Base-by-base conservation (phyloP, 1,284 basidiomycete genomes). In the Ceratobasidium sp. region DNA sequence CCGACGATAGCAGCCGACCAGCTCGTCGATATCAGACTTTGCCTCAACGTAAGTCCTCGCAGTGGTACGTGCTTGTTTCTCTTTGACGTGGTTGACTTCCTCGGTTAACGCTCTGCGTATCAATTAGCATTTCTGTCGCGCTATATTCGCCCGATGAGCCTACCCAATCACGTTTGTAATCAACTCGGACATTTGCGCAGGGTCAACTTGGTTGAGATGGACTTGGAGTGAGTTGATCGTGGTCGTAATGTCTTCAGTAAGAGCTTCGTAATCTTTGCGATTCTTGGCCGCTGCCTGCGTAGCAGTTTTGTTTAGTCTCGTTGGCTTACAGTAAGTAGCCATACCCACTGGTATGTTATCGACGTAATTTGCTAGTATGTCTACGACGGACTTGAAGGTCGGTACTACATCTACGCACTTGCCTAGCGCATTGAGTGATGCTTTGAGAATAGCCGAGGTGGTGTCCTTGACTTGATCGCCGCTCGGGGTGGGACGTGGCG, bases 291-390 rank as follows among this genome's bases (percentile, higher is more conserved):
- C 55, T 9, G 12, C 9, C 55, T 56, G n/a, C 2, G 20, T 28
- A 23, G 26, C n/a, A 20, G 3, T 12, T 20, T 15, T 2, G n/a
- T n/a, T n/a, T 51, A 6, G 13, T 7, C 7, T 13, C 6, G 44
- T 13, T 6, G 44, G 44, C 6, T 7, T 6, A 13, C 44, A 7
- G 44, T 46, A n/a, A n/a, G n/a, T n/a, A n/a, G n/a, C n/a, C n/a
- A 13, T 46, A 46, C 53, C 4, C 20, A 56, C 55, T 20, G 55
- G 55, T 56, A 56, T 56, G n/a, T 56, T 56, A 56, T 56, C 55
- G 5, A 56, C 20, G 20, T 23, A 56, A 12, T 56, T 23, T 23
- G 5, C 10, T 23, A 56, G 55, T 56, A 56, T 28, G 20, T 23
- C 55, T 2, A 26, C 26, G 4, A 56, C 26, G 53, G 5, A 5